Percentiles rank a stretch among this genome's conserved stretches.
These are phyloP conservation scores for Phellopilus nigrolimitatus DNA, from an alignment of 1,284 basidiomycete genomes.

Conservation along the genomic window DNA sequence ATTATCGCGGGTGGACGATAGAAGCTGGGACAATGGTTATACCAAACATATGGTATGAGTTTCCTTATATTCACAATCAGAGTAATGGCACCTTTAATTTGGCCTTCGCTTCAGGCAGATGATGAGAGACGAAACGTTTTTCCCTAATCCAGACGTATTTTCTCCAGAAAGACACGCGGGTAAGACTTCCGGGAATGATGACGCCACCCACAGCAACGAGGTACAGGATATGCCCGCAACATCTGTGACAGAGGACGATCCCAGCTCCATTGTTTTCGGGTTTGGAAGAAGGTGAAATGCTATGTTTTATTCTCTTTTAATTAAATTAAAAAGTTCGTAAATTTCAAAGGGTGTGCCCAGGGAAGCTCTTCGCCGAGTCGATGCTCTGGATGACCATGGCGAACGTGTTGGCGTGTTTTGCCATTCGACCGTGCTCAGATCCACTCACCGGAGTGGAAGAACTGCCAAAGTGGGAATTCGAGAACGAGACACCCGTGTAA, in stretches of 20 bases:
- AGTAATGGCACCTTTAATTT: not conserved
- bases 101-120: constrained; percentile 11
- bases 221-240: not conserved
- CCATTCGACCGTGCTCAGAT: constrained; percentile 31
- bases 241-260: constrained; percentile 5
- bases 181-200: not conserved
- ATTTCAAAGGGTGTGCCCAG: constrained; percentile 6
- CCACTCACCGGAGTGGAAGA: constrained; percentile 45
- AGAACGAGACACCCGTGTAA: not conserved
- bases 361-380: constrained; percentile 3
- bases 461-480: constrained; percentile 11
- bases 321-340: not conserved
- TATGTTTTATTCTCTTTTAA: not conserved
- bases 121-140: constrained; percentile 16
- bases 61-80: not conserved
- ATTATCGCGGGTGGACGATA: constrained; percentile 14
- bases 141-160: constrained; percentile 13
- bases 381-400: constrained; percentile 4
- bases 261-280: constrained; percentile 14
- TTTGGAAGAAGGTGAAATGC: constrained; percentile 17
- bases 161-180: constrained; percentile 8
- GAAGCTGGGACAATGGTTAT: constrained; percentile 14
- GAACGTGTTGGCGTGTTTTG: constrained; percentile 2
- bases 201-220: not conserved
- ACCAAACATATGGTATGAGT: constrained; percentile 17